Evolutionary conservation across 805 yeast species (phyloP), one percentile per base, ranked within the genome.

Genomic region (Yamadazyma takamatsuzukensis): DNA sequence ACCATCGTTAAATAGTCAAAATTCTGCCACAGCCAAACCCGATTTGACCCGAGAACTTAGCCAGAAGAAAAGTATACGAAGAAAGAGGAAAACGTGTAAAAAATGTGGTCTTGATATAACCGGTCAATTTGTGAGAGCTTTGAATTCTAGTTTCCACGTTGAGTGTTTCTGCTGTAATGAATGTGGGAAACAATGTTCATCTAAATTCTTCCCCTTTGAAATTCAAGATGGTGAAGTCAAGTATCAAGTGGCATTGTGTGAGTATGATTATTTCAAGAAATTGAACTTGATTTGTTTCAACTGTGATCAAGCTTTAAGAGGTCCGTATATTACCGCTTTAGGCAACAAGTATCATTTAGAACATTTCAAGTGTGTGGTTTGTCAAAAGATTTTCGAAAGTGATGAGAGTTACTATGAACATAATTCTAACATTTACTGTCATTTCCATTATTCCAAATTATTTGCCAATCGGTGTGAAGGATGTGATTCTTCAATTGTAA

Each of bases 381-480:
- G 98, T 54, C 75, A 80, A 24, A 79, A 79, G 34, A 84, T 84
- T 16, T 93, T 94, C 56, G 96, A 90, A 19, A 78, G 84, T 4
- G 89, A 89, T 36, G 96, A 89, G 56, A 86, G 88, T 51, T 93
- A 88, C 56, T 86, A 84, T 59, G 96, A 90, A 57, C 89, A 85
- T 54, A 78, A 83, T 15, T 79, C 80, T 40, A 71, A 77, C 36
- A 79, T 93, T 10, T 93, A 80, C 59, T 93, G 98, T 56, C 96
- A 87, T 51, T 87, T 73, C 51, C 97, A 93, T 59, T 93, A 87
- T 53, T 80, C 96, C n/a, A 79, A 80, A 43, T 64, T 76, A 30
- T 82, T 80, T 55, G 96, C 97, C 2, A 81, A 83, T 19, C 80
- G 80, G 36, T 93, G 99, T 61, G 94, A 86, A 61, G 96, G 97